phyloP scores from a whole-genome alignment of 345 rosid genomes.

The Triadica sebifera region DNA sequence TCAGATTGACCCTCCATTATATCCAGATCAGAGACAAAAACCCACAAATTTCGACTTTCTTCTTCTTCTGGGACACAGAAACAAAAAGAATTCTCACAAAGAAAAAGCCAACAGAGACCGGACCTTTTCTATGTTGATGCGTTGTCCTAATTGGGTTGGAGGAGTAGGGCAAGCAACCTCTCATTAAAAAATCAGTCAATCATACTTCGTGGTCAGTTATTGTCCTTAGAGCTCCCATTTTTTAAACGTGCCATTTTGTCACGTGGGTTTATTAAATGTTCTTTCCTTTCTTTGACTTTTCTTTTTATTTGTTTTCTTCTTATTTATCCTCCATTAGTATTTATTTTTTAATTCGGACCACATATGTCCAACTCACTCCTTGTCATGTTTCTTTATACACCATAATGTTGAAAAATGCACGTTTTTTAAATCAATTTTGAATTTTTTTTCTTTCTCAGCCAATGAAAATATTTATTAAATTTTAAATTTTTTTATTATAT shows the following conservation, averaged over 20 bases:
- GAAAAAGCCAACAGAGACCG: not conserved
- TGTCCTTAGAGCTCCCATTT: not conserved
- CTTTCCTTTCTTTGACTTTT: no score
- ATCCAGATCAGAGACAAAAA: constrained; percentile 12
- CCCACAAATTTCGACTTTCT: not conserved
- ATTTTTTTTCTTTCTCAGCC: no score
- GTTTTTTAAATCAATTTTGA: no score
- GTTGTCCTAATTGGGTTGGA: not conserved
- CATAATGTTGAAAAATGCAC: no score
- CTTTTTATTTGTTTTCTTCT: not conserved
- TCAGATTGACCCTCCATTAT: constrained; percentile 25
- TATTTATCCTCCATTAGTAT: no score
- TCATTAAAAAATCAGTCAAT: not conserved
- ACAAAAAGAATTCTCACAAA: not conserved
- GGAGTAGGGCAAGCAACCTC: not conserved
- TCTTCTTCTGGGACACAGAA: not conserved
- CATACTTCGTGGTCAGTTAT: not conserved
- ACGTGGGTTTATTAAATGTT: not conserved
- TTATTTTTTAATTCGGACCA: no score
- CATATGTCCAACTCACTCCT: no score
- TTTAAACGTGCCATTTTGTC: constrained; percentile 14
- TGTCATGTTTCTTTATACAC: no score
- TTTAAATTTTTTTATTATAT: no score
- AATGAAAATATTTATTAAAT: no score
- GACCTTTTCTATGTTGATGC: not conserved